Base-by-base conservation (phyloP, 2,329 filamentous ascomycete species). In the Xylaria sp. region DNA sequence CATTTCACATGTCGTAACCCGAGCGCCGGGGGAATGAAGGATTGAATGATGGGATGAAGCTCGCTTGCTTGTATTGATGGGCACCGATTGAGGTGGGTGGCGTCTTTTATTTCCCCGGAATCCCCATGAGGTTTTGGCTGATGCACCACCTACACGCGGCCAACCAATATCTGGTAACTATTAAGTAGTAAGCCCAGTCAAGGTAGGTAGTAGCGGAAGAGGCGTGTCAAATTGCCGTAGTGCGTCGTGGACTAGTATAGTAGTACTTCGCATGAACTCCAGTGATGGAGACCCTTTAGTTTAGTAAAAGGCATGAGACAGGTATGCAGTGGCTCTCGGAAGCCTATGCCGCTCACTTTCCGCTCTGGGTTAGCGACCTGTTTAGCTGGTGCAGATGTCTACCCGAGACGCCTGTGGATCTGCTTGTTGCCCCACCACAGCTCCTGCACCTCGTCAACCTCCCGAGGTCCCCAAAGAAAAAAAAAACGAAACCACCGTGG, bases 1-100 rank as follows among this genome's bases (percentile, higher is more conserved):
- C 74, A 75, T 75, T 65, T 72, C 74, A 72, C 70, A 72, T 69
- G 44, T 70, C 60, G 70, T 50, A 58, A 68, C 57, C 60, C 55
- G 44, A 62, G 59, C 10, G n/a, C n/a, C 21, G 59, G 66, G 48
- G 48, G n/a, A 44, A 47, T 44, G 16, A n/a, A n/a, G 10, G 47
- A 54, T 57, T 18, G 8, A 35, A 35, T 6, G 40, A n/a, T n/a
- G 48, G 57, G 48, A 60, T 25, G 54, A 55, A 35, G 60, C 16
- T 67, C 47, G 25, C 32, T 62, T 54, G 25, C 32, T 62, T 54
- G 47, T n/a, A 37, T 37, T 21, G 16, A 35, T 53, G 48, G 40
- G 59, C 32, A 58, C 44, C 58, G 40, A 23, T 25, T 32, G 27
- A 47, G 35, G 32, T 29, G 27, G 37, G 29, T 37, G 58, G 29